Evolutionary conservation across 371 early-diverging fungal genomes (phyloP).

Genomic region (Chytridiales sp.): DNA sequence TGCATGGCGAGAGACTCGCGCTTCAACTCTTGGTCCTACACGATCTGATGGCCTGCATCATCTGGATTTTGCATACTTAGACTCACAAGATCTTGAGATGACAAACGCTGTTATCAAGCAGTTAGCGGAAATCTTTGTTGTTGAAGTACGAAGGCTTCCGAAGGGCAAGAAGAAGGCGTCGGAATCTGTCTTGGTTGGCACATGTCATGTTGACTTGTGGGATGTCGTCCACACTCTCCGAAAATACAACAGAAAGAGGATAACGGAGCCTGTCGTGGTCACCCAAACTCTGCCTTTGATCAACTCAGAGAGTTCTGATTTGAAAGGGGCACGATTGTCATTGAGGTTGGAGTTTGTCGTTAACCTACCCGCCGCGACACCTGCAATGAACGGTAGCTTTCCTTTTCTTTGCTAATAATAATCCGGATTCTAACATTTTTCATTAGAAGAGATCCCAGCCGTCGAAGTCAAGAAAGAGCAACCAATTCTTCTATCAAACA

Average conservation of each 20-base stretch:
- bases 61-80: neutral
- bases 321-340: constrained; percentile 11
- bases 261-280: neutral
- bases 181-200: constrained; percentile 10
- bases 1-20: neutral
- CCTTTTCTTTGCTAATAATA: too few relatives aligned
- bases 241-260: constrained; percentile 2
- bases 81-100: neutral
- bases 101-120: neutral
- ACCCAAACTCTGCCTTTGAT: constrained; percentile 23
- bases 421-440: too few relatives aligned
- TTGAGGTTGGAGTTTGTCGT: constrained; percentile 3
- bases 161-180: neutral
- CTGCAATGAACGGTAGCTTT: too few relatives aligned
- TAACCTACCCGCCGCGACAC: too few relatives aligned
- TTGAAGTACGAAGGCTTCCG: too few relatives aligned
- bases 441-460: too few relatives aligned
- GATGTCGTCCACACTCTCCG: constrained; percentile 15
- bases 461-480: too few relatives aligned
- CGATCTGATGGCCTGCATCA: constrained; percentile 2
- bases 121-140: neutral
- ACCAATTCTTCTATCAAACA: too few relatives aligned
- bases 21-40: neutral
- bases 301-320: constrained; percentile 15
- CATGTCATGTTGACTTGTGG: constrained; percentile 25